Evolutionary conservation across 2,329 filamentous ascomycete species (phyloP).

Genomic region (Bipolaris cookei): DNA sequence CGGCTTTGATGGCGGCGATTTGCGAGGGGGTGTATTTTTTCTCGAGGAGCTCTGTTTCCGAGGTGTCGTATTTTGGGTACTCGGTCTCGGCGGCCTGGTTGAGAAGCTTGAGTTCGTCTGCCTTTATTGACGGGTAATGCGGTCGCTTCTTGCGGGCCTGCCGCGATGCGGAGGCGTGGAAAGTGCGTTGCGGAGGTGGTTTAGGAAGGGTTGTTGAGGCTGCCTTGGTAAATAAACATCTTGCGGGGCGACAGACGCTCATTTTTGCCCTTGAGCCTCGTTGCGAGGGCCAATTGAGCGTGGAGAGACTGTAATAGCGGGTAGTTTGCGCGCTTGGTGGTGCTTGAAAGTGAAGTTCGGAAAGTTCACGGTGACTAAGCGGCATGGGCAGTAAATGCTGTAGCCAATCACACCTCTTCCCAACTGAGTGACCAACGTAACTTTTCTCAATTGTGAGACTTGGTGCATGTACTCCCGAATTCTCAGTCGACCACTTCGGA

Average conservation of each 20-base stretch:
- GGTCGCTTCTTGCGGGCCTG: slow-evolving; percentile 48
- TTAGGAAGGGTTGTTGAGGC: slow-evolving; percentile 34
- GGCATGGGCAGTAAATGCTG: slow-evolving; percentile 12
- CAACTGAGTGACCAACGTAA: slow-evolving; percentile 34
- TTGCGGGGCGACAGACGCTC: slow-evolving; percentile 52
- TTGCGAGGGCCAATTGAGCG: slow-evolving; percentile 32
- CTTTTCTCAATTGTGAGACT: slow-evolving; percentile 24
- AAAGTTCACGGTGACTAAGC: slow-evolving; percentile 32
- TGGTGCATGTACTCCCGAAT: slow-evolving; percentile 31
- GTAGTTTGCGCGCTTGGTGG: slow-evolving; percentile 18
- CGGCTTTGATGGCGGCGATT: slow-evolving; percentile 79
- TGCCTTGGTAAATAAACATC: slow-evolving; percentile 51
- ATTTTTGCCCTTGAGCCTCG: slow-evolving; percentile 38
- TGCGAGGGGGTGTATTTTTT: slow-evolving; percentile 80
- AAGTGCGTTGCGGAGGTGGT: slow-evolving; percentile 49
- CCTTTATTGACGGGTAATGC: slow-evolving; percentile 54
- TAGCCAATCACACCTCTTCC: slow-evolving; percentile 36
- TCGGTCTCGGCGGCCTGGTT: slow-evolving; percentile 37
- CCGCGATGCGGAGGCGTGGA: slow-evolving; percentile 48
- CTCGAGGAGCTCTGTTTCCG: slow-evolving; percentile 55
- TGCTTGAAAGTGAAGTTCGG: slow-evolving; percentile 31
- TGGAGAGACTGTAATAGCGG: slow-evolving; percentile 9
- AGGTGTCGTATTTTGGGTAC: slow-evolving; percentile 69
- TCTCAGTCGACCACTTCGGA: slow-evolving; percentile 36
- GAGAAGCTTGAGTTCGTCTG: slow-evolving; percentile 48